These are phyloP conservation scores for Hyaloscypha finlandica DNA, from an alignment of 495 filamentous ascomycete genomes.

Conservation along the genomic window DNA sequence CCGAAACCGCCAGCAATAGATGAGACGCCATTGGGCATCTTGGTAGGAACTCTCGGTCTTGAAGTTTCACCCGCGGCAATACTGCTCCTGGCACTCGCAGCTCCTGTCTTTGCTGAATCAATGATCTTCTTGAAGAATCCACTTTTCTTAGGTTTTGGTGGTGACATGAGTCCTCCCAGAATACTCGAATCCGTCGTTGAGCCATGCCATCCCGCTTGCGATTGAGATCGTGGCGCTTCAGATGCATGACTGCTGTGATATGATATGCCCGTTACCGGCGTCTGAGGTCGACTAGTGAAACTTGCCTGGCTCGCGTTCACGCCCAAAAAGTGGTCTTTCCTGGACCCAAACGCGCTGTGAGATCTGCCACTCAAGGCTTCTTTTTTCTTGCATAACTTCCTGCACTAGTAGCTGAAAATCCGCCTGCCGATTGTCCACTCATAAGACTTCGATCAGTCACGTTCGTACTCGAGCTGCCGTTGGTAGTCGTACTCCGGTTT, in stretches of 20 bases:
- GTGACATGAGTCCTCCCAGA: slow-evolving; percentile 80
- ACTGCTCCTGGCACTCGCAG: slow-evolving; percentile 84
- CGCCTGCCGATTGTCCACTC: slow-evolving; percentile 89
- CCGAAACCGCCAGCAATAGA: slow-evolving; percentile 54
- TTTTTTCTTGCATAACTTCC: slow-evolving; percentile 84
- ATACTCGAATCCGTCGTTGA: slow-evolving; percentile 54
- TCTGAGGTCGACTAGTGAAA: slow-evolving; percentile 58
- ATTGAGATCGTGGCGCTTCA: slow-evolving; percentile 44
- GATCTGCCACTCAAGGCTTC: slow-evolving; percentile 41
- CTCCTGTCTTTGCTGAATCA: slow-evolving; percentile 90
- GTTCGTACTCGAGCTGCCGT: slow-evolving; percentile 69
- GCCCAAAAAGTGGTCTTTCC: slow-evolving; percentile 42
- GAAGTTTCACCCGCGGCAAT: slow-evolving; percentile 67
- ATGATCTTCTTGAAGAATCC: slow-evolving; percentile 97
- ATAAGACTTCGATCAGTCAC: slow-evolving; percentile 83
- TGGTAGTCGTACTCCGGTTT: slow-evolving; percentile 70
- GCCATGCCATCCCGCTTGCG: slow-evolving; percentile 47
- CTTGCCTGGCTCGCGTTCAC: slow-evolving; percentile 27
- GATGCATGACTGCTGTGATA: slow-evolving; percentile 88
- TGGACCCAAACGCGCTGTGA: slow-evolving; percentile 54
- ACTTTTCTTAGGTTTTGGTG: slow-evolving; percentile 79
- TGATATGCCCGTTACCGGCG: slow-evolving; percentile 73
- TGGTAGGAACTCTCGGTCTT: slow-evolving; percentile 36
- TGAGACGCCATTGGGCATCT: slow-evolving; percentile 51
- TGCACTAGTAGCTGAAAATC: slow-evolving; percentile 91